These are phyloP conservation scores for Sisymbrium altissimum DNA, from an alignment of 345 rosid genomes.

Conservation along the genomic window DNA sequence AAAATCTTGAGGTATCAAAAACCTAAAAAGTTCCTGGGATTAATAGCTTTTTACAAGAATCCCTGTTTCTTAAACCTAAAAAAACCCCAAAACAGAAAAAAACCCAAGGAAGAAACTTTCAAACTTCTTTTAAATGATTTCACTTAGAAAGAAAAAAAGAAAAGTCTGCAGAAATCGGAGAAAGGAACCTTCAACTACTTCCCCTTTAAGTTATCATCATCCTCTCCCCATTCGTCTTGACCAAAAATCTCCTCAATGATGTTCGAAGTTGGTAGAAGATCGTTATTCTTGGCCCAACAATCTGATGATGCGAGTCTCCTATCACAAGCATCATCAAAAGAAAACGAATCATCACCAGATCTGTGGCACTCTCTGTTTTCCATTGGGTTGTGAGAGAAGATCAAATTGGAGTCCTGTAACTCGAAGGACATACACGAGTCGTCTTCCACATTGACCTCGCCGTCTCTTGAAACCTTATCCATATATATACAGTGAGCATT, in stretches of 20 bases:
- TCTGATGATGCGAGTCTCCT: slow-evolving; percentile 34
- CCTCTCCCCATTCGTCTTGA: neutral
- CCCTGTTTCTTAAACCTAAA: slow-evolving; percentile 19
- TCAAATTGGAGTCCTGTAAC: slow-evolving; percentile 36
- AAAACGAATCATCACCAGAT: slow-evolving; percentile 34
- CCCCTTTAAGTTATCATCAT: slow-evolving; percentile 12
- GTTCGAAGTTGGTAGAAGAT: slow-evolving; percentile 60
- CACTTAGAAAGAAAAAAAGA: neutral
- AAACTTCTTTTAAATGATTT: neutral
- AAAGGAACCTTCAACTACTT: slow-evolving; percentile 12
- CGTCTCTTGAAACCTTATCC: slow-evolving; percentile 14
- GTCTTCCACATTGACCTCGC: slow-evolving; percentile 28
- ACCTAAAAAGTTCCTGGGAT: slow-evolving; percentile 3
- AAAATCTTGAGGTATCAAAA: neutral
- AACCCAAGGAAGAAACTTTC: slow-evolving; percentile 1
- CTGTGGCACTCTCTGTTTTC: slow-evolving; percentile 23
- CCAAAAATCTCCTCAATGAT: slow-evolving; percentile 77
- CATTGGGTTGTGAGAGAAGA: slow-evolving; percentile 1
- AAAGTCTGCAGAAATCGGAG: neutral
- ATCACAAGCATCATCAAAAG: slow-evolving; percentile 34
- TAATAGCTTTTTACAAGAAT: slow-evolving; percentile 3
- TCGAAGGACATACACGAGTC: slow-evolving; percentile 59
- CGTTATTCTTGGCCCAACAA: slow-evolving; percentile 40
- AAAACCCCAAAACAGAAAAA: neutral
- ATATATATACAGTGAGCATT: slow-evolving; percentile 18